Evolutionary conservation across 768 basidiomycete species (phyloP).

Genomic region (Austroboletus eburneus): DNA sequence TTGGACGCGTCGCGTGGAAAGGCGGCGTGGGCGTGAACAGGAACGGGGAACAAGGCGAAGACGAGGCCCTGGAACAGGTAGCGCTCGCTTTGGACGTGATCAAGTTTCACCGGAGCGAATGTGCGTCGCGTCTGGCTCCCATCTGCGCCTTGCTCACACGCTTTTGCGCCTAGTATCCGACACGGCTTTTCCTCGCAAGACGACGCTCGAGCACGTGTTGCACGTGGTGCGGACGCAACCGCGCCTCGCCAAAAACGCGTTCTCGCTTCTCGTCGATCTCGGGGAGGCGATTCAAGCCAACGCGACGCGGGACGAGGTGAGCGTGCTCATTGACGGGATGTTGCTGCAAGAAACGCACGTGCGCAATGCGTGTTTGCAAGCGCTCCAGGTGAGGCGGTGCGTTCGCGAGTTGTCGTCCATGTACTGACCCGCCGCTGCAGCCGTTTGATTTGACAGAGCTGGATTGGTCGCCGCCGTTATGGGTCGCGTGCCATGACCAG

Average conservation of each 20-base stretch:
- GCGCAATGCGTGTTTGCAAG: constrained; percentile 84
- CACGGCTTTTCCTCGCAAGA: constrained; percentile 65
- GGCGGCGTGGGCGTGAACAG: constrained; percentile 65
- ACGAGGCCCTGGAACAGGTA: constrained; percentile 77
- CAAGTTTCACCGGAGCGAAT: constrained; percentile 31
- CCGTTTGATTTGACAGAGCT: constrained; percentile 92
- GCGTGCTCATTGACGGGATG: constrained; percentile 65
- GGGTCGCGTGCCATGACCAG: constrained; percentile 85
- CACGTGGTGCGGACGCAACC: constrained; percentile 74
- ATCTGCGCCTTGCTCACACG: constrained; percentile 6
- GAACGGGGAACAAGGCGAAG: constrained; percentile 27
- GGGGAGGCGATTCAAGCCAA: constrained; percentile 72
- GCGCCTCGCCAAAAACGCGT: constrained; percentile 77
- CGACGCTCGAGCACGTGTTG: constrained; percentile 65
- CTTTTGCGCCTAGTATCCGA: constrained; percentile 54
- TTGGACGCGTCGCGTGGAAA: constrained; percentile 59
- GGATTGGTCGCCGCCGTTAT: constrained; percentile 87
- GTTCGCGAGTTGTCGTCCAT: no score
- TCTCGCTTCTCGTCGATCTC: constrained; percentile 73
- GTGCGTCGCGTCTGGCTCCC: constrained; percentile 10
- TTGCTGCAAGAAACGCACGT: constrained; percentile 85
- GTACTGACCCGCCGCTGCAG: no score
- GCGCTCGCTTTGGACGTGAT: constrained; percentile 51
- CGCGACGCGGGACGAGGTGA: constrained; percentile 59
- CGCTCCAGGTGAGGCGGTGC: constrained; percentile 89